phyloP scores from a whole-genome alignment of 495 filamentous ascomycete species.

The Pseudomonodictys pantanalensis region DNA sequence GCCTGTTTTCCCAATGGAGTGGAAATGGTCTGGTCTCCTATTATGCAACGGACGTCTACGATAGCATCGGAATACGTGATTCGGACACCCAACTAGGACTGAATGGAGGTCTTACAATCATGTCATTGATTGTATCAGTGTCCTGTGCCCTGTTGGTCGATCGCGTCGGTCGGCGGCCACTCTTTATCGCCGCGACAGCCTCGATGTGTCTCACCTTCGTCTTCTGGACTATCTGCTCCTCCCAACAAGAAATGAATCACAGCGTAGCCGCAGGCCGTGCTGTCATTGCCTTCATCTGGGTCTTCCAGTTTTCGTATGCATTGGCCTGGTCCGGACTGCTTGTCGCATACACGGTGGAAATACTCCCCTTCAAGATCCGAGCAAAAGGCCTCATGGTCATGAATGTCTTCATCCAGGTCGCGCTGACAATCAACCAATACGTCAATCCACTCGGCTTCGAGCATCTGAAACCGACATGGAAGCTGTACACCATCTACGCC shows the following conservation, averaged over 20 bases:
- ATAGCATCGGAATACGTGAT: conserved; percentile 37
- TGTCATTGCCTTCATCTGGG: conserved; percentile 37
- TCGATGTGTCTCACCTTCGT: conserved; percentile 28
- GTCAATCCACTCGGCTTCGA: conserved; percentile 44
- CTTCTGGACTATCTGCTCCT: conserved; percentile 36
- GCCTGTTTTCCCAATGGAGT: conserved; percentile 31
- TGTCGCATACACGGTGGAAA: conserved; percentile 58
- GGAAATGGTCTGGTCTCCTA: conserved; percentile 32
- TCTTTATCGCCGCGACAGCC: conserved; percentile 27
- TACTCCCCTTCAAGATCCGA: conserved; percentile 64
- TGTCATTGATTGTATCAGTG: conserved; percentile 29
- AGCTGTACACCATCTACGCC: conserved; percentile 36
- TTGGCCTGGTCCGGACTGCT: conserved; percentile 50
- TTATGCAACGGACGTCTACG: conserved; percentile 34
- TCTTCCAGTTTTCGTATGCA: conserved; percentile 34
- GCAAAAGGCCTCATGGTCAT: conserved; percentile 69
- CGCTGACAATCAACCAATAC: conserved; percentile 51
- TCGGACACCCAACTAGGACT: conserved; percentile 27
- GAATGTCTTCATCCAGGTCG: conserved; percentile 59
- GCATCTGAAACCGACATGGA: conserved; percentile 31
- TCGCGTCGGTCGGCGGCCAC: conserved; percentile 31
- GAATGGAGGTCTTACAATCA: conserved; percentile 31
- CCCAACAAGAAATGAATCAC: conserved; percentile 27
- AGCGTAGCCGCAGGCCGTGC: conserved; percentile 27
- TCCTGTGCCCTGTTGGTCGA: conserved; percentile 31